A percentile compares a stretch with the other conserved stretches of the same genome.
These are phyloP conservation scores for Citrullus amarus DNA, from an alignment of 306 rosid species.

Conservation along the genomic window DNA sequence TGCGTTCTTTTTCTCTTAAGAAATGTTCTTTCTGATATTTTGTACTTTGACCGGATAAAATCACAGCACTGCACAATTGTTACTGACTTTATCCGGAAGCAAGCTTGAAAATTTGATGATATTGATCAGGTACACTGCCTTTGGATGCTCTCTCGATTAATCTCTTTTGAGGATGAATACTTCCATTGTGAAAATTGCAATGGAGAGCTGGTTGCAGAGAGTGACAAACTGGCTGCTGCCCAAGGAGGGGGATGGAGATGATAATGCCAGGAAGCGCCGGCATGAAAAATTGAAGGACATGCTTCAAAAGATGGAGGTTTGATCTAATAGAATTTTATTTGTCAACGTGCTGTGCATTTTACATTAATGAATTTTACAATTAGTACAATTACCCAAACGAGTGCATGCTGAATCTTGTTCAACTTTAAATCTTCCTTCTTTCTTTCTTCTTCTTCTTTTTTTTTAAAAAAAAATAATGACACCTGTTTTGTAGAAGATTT, in stretches of 20 bases:
- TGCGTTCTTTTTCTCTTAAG: not conserved
- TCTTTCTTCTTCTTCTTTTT: not conserved
- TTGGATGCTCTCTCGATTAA: slow-evolving; percentile 75
- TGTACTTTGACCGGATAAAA: not conserved
- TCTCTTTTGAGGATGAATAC: slow-evolving; percentile 75
- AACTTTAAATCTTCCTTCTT: not conserved
- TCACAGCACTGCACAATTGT: not conserved
- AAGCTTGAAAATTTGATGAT: not conserved
- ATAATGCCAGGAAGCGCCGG: slow-evolving; percentile 65
- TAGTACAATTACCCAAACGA: not conserved
- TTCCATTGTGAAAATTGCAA: slow-evolving; percentile 90
- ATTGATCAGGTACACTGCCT: slow-evolving; percentile 68
- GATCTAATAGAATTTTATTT: slow-evolving; percentile 4
- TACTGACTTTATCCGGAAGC: not conserved
- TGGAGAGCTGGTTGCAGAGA: slow-evolving; percentile 79
- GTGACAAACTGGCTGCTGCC: slow-evolving; percentile 72
- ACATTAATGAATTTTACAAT: not conserved
- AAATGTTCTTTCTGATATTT: not conserved
- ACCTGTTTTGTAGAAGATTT: not conserved
- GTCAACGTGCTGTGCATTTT: not conserved
- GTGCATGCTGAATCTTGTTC: not conserved
- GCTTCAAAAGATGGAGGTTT: slow-evolving; percentile 84
- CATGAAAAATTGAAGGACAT: slow-evolving; percentile 81
- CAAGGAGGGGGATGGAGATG: slow-evolving; percentile 88
- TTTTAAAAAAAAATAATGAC: not conserved